These are phyloP conservation scores for Scutellospora calospora DNA, from an alignment of 371 early-diverging fungal genomes.

Conservation along the genomic window DNA sequence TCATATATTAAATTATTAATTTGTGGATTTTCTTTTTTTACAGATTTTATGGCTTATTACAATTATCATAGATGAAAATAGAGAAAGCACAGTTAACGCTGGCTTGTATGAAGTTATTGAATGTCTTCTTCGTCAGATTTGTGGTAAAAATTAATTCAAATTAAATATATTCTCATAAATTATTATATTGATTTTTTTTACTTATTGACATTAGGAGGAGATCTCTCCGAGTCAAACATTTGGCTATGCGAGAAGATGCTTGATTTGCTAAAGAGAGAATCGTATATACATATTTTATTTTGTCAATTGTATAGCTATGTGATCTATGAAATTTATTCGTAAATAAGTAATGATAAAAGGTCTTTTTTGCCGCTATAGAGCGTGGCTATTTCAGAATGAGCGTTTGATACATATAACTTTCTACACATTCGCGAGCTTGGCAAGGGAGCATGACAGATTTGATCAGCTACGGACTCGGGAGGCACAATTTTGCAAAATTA, in stretches of 20 bases:
- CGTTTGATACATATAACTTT: constrained; percentile 10
- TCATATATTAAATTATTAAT: background rate
- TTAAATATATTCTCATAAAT: background rate
- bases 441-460: background rate
- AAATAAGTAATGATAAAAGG: background rate
- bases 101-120: background rate
- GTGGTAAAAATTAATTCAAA: background rate
- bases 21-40: background rate
- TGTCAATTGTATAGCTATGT: background rate
- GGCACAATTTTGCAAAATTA: background rate
- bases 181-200: background rate
- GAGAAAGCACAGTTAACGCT: no score
- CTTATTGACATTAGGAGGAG: background rate
- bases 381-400: constrained; percentile 14
- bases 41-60: constrained; percentile 1
- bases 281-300: background rate
- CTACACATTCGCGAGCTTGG: constrained; percentile 21
- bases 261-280: background rate
- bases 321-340: background rate
- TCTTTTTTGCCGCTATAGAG: background rate
- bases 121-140: constrained; percentile 3
- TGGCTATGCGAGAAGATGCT: background rate
- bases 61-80: background rate
- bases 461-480: background rate
- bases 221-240: constrained; percentile 10